A percentile compares a stretch with the other conserved stretches of the same genome.
phyloP scores from a whole-genome alignment of 2,329 filamentous ascomycete species.

The Taxawa tesnikishii region DNA sequence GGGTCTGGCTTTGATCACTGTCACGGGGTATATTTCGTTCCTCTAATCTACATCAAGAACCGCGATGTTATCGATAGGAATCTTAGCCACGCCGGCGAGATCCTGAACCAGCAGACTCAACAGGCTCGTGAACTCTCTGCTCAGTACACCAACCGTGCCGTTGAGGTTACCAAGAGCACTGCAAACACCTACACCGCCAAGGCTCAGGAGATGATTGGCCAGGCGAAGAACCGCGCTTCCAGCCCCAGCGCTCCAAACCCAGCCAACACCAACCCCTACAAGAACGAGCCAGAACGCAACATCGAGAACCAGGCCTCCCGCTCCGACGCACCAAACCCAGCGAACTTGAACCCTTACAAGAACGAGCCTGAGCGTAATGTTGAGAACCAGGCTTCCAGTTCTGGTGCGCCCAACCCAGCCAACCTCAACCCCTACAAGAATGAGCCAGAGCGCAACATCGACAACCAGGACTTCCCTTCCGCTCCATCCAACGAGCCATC shows the following conservation, averaged over 20 bases:
- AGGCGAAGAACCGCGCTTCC: constrained; percentile 15
- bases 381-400: constrained; percentile 11
- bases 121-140: constrained; percentile 49
- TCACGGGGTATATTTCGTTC: constrained; percentile 44
- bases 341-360: constrained; percentile 9
- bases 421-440: constrained; percentile 9
- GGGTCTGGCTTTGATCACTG: constrained; percentile 47
- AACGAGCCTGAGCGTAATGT: constrained; percentile 6
- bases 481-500: constrained; percentile 10
- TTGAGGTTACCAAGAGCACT: constrained; percentile 45
- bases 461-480: constrained; percentile 11
- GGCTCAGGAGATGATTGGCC: constrained; percentile 43
- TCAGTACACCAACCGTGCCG: constrained; percentile 46
- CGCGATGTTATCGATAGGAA: constrained; percentile 51
- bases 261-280: constrained; percentile 9
- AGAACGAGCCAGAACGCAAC: constrained; percentile 7
- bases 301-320: constrained; percentile 18
- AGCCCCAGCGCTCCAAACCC: constrained; percentile 13
- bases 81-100: constrained; percentile 39
- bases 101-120: constrained; percentile 45
- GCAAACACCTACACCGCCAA: constrained; percentile 48
- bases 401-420: constrained; percentile 11
- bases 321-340: constrained; percentile 13
- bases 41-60: constrained; percentile 53
- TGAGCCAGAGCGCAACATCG: constrained; percentile 7